Base-by-base conservation (phyloP, 495 filamentous ascomycete species). In the Aspergillus funiculosus region DNA sequence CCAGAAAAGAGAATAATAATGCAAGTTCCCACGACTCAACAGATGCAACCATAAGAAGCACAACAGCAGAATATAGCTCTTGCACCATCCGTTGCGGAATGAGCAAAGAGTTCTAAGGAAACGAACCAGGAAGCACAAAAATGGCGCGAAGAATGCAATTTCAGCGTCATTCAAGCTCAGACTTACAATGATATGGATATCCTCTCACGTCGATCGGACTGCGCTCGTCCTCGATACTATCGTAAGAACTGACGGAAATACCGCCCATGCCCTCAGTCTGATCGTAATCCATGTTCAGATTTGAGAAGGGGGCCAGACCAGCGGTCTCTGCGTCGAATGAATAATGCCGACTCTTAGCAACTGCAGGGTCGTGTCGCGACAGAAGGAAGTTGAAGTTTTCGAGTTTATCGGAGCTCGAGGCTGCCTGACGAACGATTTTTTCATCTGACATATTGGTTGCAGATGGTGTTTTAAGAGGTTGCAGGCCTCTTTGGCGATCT, bases 241-340 rank as follows among this genome's bases (percentile, higher is more conserved):
- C 69, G 52, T 73, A 73, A 27, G 69, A 73, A 52, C 69, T 73
- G 57, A 73, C 69, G 11, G 69, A 73, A 9, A 73, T 49, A 14
- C 69, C 69, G 29, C 69, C 69, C 61, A 71, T 63, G 38, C 69
- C 69, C 46, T 73, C 69, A 3, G 69, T 71, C 34, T 69, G 69
- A 44, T 73, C 69, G 49, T 70, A 71, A 43, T 71, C 62, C 62
- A 71, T 68, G 44, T 61, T 66, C 50, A 66, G 46, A 36, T 63
- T 67, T 43, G 57, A 42, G 35, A 64, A 61, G 34, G 66, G 58
- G 46, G 62, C 60, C 57, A 69, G 57, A 49, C 60, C 62, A 18
- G 62, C 39, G 11, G 54, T 52, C 36, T 73, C 69, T 19, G 65
- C 54, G 46, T 71, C 68, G 43, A 73, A 68, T 1, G 69, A 71